Conservation (phyloP, 352 stramenopile genomes). For the Globisporangium cylindrosporum region DNA sequence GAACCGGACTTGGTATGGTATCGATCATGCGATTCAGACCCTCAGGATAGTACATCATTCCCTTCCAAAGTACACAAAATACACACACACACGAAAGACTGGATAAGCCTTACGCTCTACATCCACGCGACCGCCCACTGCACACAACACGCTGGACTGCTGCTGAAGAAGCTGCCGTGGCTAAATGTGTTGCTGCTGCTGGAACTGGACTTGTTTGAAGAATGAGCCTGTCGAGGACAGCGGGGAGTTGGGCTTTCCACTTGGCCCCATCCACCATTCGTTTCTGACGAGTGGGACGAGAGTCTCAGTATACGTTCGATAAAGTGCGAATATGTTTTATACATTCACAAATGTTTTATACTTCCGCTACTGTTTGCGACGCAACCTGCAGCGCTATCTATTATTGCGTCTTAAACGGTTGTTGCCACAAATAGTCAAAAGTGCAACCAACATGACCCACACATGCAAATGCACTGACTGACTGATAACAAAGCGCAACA, state of each 20-base stretch:
- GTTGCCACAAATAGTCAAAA: not conserved
- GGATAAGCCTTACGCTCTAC: not conserved
- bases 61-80: constrained; percentile 27
- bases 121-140: too few species aligned
- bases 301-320: not conserved
- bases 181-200: not conserved
- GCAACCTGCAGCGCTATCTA: too few species aligned
- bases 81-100: constrained; percentile 3
- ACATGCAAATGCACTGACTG: not conserved
- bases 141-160: not conserved
- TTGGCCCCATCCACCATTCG: constrained; percentile 7
- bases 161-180: not conserved
- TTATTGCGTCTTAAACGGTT: not conserved
- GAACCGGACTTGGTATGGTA: constrained; percentile 79
- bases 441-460: constrained; percentile 5
- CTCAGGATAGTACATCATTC: constrained; percentile 84
- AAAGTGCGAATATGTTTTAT: constrained; percentile 1
- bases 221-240: not conserved
- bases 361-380: not conserved
- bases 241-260: not conserved
- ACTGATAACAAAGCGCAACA: not conserved
- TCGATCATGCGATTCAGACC: constrained; percentile 80
- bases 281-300: not conserved
- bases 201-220: constrained; percentile 3
- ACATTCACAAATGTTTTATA: not conserved